phyloP scores from a whole-genome alignment of 345 rosid species.

The Acer saccharum region DNA sequence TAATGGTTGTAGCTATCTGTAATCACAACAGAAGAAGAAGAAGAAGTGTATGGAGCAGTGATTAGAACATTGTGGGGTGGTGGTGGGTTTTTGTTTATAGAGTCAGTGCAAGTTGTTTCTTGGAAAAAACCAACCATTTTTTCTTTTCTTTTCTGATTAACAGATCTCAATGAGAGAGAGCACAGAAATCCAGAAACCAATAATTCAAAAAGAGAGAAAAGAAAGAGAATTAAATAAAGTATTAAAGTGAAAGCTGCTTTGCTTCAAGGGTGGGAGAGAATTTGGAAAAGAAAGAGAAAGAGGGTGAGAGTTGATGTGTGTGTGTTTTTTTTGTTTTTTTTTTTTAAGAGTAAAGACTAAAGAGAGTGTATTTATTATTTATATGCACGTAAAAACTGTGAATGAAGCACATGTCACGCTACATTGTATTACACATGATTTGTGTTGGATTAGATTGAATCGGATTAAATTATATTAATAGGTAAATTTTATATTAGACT shows the following conservation, averaged over 20 bases:
- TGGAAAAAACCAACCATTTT: constrained; percentile 31
- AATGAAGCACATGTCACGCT: background rate
- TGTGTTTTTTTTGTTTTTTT: too few relatives aligned
- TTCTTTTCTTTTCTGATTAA: constrained; percentile 12
- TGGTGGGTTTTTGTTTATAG: constrained; percentile 7
- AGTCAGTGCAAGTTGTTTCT: constrained; percentile 19
- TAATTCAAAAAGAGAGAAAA: constrained; percentile 2
- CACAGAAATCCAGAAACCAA: constrained; percentile 46
- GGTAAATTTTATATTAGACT: too few relatives aligned
- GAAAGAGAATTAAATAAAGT: constrained; percentile 26
- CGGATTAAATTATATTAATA: too few relatives aligned
- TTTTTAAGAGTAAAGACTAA: too few relatives aligned
- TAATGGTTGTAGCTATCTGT: constrained; percentile 25
- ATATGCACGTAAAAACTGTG: background rate
- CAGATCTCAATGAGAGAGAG: constrained; percentile 50
- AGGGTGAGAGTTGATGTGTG: background rate
- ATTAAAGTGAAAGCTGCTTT: constrained; percentile 41
- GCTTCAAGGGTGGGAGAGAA: constrained; percentile 50
- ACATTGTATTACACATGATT: too few relatives aligned
- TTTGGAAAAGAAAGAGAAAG: constrained; percentile 13
- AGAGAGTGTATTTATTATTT: background rate
- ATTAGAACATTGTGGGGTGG: constrained; percentile 20
- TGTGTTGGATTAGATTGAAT: too few relatives aligned
- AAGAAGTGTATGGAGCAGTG: constrained; percentile 17
- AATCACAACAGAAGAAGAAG: constrained; percentile 1